Evolutionary conservation across 1,284 basidiomycete species (phyloP).

Genomic region (Abortiporus biennis): DNA sequence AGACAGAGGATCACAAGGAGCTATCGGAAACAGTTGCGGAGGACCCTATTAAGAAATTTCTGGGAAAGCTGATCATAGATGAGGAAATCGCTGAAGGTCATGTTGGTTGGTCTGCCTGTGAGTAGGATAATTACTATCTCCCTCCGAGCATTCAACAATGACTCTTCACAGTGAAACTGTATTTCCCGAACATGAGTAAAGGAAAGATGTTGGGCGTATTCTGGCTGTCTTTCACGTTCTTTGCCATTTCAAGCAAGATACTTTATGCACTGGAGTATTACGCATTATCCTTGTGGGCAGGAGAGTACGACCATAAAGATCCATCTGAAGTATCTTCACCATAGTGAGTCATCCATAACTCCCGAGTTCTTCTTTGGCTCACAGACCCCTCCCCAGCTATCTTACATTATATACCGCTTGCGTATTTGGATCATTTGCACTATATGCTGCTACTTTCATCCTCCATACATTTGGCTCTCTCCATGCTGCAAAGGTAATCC

Average conservation of each 20-base stretch:
- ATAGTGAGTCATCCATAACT: constrained; percentile 17
- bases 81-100: constrained; percentile 56
- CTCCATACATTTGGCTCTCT: constrained; percentile 33
- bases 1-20: constrained; percentile 24
- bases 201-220: constrained; percentile 17
- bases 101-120: constrained; percentile 39
- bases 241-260: constrained; percentile 12
- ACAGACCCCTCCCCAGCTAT: constrained; percentile 22
- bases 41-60: constrained; percentile 27
- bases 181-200: constrained; percentile 24
- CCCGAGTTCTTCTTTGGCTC: background rate
- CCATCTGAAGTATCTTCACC: constrained; percentile 22
- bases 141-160: constrained; percentile 2
- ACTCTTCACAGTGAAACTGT: constrained; percentile 21
- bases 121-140: constrained; percentile 21
- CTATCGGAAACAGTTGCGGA: constrained; percentile 15
- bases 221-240: constrained; percentile 23
- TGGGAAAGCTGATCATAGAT: constrained; percentile 45
- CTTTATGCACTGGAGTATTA: constrained; percentile 11
- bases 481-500: constrained; percentile 51
- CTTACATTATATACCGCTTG: constrained; percentile 36
- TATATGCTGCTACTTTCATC: constrained; percentile 21
- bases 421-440: constrained; percentile 20
- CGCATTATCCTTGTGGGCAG: constrained; percentile 20
- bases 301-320: constrained; percentile 22